phyloP scores from a whole-genome alignment of 73 alveolate species.

The Symbiodinium natans region DNA sequence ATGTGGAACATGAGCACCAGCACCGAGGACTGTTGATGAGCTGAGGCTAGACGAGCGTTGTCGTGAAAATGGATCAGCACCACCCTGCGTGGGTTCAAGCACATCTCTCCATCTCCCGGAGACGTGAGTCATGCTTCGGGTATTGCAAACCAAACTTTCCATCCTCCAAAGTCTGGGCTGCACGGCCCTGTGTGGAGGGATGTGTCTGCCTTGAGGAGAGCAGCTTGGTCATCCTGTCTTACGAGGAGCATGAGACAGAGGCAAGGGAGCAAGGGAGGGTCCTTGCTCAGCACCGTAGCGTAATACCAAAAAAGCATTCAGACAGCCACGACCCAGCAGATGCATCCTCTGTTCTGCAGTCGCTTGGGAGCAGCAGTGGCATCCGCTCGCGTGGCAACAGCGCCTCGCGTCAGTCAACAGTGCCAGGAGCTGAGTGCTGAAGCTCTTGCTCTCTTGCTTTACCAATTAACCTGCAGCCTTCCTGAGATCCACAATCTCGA shows the following conservation, averaged over 20 bases:
- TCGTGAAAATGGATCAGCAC: too few relatives aligned
- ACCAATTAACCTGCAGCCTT: background rate
- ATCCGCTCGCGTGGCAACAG: slow-evolving; percentile 74
- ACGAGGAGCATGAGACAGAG: slow-evolving; percentile 85
- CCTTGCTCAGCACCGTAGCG: background rate
- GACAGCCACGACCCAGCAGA: too few relatives aligned
- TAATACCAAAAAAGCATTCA: background rate
- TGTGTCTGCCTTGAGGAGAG: too few relatives aligned
- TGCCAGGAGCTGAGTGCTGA: background rate
- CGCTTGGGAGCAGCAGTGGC: slow-evolving; percentile 55
- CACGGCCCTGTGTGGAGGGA: too few relatives aligned
- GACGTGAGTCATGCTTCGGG: too few relatives aligned
- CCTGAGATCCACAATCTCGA: background rate
- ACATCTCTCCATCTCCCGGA: background rate
- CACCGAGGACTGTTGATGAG: slow-evolving; percentile 40
- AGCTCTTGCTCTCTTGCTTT: background rate
- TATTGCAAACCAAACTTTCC: too few relatives aligned
- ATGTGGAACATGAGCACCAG: slow-evolving; percentile 92
- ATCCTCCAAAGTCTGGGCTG: too few relatives aligned
- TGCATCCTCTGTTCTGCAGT: too few relatives aligned
- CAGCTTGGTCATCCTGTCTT: slow-evolving; percentile 88
- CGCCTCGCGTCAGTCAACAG: slow-evolving; percentile 79
- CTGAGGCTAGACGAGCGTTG: too few relatives aligned
- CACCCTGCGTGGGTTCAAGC: background rate
- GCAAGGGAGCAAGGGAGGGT: background rate